Evolutionary conservation across 73 alveolate genomes (phyloP).

Genomic region (Tetrahymena thermophila): DNA sequence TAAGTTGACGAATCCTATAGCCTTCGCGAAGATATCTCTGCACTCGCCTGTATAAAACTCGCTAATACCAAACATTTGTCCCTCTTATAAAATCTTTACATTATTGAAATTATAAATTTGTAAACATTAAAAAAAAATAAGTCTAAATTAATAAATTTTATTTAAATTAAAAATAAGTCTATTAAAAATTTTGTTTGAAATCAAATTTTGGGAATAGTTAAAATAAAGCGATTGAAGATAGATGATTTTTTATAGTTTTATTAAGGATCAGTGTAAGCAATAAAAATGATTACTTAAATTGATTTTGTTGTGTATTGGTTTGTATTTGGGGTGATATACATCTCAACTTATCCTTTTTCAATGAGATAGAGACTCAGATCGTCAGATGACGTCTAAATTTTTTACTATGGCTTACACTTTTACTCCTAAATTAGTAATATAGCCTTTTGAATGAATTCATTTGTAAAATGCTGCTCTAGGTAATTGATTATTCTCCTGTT

Average conservation of each 20-base stretch:
- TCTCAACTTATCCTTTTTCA: neutral
- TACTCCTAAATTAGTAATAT: neutral
- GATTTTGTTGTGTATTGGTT: neutral
- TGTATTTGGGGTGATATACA: neutral
- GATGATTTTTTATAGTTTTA: too few species aligned
- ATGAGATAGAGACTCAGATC: neutral
- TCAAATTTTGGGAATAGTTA: too few species aligned
- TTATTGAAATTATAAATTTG: neutral
- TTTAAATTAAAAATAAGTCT: too few species aligned
- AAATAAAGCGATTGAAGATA: too few species aligned
- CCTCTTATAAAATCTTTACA: neutral
- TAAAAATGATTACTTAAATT: neutral
- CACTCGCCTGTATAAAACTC: neutral
- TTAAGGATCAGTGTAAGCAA: neutral
- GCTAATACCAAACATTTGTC: neutral
- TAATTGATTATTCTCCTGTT: neutral
- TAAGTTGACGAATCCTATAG: neutral
- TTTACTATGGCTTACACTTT: neutral
- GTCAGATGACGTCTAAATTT: neutral
- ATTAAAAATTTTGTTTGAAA: too few species aligned
- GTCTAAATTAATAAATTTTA: too few species aligned
- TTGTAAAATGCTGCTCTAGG: neutral
- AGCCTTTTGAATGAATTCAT: neutral
- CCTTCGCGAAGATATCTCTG: neutral
- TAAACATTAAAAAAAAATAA: too few species aligned